These are phyloP conservation scores for Salix exigua DNA, from an alignment of 345 rosid genomes.

Conservation along the genomic window DNA sequence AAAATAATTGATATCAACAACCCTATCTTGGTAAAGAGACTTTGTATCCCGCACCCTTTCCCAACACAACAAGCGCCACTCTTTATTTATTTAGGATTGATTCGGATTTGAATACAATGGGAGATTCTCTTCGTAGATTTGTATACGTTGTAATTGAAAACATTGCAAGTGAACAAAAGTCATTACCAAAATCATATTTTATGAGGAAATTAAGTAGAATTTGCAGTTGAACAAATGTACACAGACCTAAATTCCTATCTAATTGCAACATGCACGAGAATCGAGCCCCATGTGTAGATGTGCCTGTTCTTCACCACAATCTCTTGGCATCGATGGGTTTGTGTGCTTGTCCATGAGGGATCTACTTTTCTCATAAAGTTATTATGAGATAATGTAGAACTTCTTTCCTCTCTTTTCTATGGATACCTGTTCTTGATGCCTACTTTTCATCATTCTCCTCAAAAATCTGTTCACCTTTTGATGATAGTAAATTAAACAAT, in stretches of 20 bases:
- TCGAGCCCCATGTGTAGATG: slow-evolving; percentile 25
- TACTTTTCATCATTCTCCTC: not conserved
- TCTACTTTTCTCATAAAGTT: slow-evolving; percentile 19
- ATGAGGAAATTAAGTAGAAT: not conserved
- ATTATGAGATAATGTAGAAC: slow-evolving; percentile 21
- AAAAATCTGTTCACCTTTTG: slow-evolving; percentile 31
- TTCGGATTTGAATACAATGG: not conserved
- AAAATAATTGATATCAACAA: too few species aligned
- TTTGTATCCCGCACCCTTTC: slow-evolving; percentile 16
- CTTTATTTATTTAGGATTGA: slow-evolving; percentile 6
- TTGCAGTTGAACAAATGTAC: too few species aligned
- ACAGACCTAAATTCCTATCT: too few species aligned
- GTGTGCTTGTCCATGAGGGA: not conserved
- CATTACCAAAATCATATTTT: slow-evolving; percentile 22
- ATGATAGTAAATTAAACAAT: slow-evolving; percentile 17
- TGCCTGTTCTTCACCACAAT: slow-evolving; percentile 23
- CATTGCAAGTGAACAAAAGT: slow-evolving; percentile 7
- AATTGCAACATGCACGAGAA: slow-evolving; percentile 2
- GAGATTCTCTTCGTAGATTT: slow-evolving; percentile 9
- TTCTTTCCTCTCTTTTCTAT: slow-evolving; percentile 13
- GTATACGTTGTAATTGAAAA: not conserved
- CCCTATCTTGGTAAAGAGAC: not conserved
- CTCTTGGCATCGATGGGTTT: not conserved
- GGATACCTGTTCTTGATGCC: slow-evolving; percentile 23
- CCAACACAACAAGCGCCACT: slow-evolving; percentile 28